phyloP scores from a whole-genome alignment of 1,284 basidiomycete species.

The Pseudozyma tsukubaensis region DNA sequence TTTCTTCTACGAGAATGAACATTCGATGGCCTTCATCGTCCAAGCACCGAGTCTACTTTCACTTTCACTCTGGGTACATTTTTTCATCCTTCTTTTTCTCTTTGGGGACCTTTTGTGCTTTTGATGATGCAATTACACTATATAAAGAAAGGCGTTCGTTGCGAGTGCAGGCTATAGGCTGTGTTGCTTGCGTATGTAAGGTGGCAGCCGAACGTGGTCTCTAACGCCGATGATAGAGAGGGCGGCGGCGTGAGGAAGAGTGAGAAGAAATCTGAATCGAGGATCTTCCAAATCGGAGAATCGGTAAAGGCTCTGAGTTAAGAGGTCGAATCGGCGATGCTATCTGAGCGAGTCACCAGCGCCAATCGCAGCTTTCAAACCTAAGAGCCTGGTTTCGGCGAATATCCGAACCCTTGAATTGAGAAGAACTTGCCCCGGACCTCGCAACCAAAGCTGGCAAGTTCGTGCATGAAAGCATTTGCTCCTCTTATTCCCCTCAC shows the following conservation, averaged over 20 bases:
- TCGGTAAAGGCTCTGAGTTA: neutral
- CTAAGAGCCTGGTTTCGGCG: conserved; percentile 9
- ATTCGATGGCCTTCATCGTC: conserved; percentile 37
- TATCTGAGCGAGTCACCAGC: conserved; percentile 23
- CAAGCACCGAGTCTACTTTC: conserved; percentile 56
- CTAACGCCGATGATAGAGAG: neutral
- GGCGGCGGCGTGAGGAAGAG: neutral
- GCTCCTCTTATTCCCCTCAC: neutral
- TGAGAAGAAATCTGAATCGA: neutral
- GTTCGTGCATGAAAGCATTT: conserved; percentile 17
- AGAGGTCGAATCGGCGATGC: conserved; percentile 10
- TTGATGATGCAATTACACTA: neutral
- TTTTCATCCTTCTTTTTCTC: neutral
- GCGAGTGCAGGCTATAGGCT: too few species aligned
- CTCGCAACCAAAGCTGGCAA: neutral
- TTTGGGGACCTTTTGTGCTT: neutral
- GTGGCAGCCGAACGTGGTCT: too few species aligned
- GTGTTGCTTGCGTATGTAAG: too few species aligned
- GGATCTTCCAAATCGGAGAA: neutral
- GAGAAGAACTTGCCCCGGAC: conserved; percentile 5
- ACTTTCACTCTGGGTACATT: conserved; percentile 59
- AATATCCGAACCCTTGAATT: conserved; percentile 23
- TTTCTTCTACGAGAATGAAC: neutral
- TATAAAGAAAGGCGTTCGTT: too few species aligned
- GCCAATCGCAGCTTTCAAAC: neutral